Base-by-base conservation (phyloP, 257 asterid species). In the Capsicum pubescens region DNA sequence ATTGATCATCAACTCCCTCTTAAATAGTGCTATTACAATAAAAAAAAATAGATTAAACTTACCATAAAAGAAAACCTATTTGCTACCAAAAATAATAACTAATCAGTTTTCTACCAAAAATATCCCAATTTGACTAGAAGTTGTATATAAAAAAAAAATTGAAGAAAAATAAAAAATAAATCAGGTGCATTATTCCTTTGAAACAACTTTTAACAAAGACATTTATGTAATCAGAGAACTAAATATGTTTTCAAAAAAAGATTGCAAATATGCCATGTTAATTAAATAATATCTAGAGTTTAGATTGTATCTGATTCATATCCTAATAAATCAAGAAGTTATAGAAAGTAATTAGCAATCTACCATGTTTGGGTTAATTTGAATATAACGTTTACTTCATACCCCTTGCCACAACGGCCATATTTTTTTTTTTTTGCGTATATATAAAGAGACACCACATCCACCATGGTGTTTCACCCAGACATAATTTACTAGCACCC, bases 341-440 rank as follows among this genome's bases (percentile, higher is more conserved):
- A 46, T 46, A 19, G 79, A 46, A 46, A 46, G 57, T 71, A 71
- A n/a, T 71, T 71, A 46, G 16, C 10, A 44, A 9, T 44, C 56
- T 71, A 1, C 74, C 58, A 87, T 61, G 15, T 54, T 35, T 58
- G 17, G 7, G 67, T 16, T 11, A 61, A 88, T 90, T 92, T 90
- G 92, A 90, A 91, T 84, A 89, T 88, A 87, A 90, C 90, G 67
- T 83, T 88, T 87, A 89, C 68, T 26, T 19, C 35, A 61, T 19
- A 61, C 68, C 9, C 35, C 35, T 66, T 7, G 6, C 72, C 6
- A 90, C 90, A 89, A 91, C 92, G 89, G 89, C 85, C 85, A 83
- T 68, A 60, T 82, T 85, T 85, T 88, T 94, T 85, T 88, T 94
- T 90, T 72, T 79, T 91, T 89, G 91, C 91, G 91, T 87, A 76